Evolutionary conservation across 2,329 filamentous ascomycete genomes (phyloP).

Genomic region (Karstenula rhodostoma): DNA sequence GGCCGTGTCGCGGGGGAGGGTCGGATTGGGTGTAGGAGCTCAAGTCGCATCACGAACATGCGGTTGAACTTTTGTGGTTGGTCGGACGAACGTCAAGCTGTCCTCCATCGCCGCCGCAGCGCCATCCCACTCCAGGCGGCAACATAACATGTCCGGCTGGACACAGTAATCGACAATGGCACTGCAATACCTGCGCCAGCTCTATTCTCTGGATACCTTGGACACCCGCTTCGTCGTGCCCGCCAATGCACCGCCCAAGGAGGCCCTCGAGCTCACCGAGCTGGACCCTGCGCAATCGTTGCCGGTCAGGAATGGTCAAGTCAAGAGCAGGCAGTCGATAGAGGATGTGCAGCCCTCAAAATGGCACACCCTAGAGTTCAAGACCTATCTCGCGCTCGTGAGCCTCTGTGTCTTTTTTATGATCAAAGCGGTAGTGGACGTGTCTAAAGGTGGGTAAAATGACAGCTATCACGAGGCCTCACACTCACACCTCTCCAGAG

Average conservation of each 20-base stretch:
- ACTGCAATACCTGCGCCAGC: conserved; percentile 58
- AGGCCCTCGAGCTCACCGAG: conserved; percentile 45
- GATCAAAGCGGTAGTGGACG: conserved; percentile 88
- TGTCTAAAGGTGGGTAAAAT: conserved; percentile 73
- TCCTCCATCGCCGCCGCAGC: conserved; percentile 28
- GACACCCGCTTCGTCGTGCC: conserved; percentile 77
- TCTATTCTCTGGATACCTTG: conserved; percentile 72
- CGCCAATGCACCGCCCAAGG: conserved; percentile 68
- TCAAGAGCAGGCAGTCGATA: conserved; percentile 35
- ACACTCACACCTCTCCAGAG: conserved; percentile 58
- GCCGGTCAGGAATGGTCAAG: conserved; percentile 32
- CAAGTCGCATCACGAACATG: conserved; percentile 38
- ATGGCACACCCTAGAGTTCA: conserved; percentile 90
- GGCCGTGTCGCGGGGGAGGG: conserved; percentile 22
- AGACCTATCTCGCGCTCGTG: conserved; percentile 78
- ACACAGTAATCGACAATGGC: conserved; percentile 38
- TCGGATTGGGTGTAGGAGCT: conserved; percentile 33
- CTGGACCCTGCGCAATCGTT: conserved; percentile 43
- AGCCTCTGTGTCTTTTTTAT: conserved; percentile 76
- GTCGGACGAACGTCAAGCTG: conserved; percentile 15
- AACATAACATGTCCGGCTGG: conserved; percentile 29
- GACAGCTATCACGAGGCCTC: not conserved
- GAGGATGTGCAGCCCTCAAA: conserved; percentile 67
- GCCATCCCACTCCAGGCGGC: conserved; percentile 18
- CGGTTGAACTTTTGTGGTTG: conserved; percentile 32